Evolutionary conservation across 257 asterid species (phyloP), one percentile per base, ranked within the genome.

Genomic region (Agastache rugosa): DNA sequence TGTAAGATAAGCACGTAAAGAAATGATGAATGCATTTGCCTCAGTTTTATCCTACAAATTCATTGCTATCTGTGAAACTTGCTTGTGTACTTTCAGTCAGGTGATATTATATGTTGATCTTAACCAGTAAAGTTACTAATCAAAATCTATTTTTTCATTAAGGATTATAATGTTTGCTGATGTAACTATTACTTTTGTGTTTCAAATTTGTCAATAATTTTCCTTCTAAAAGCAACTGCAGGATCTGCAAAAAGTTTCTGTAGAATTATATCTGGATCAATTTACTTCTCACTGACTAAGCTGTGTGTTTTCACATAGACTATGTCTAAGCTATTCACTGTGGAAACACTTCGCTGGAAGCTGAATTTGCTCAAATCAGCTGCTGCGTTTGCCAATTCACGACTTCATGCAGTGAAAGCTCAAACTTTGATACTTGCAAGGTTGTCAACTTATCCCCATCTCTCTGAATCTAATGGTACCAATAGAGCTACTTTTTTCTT

Each of bases 351-450:
- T 70, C 42, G 56, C 6, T 91, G 96, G 95, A 89, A 84, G 87
- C 87, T 91, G 74, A 78, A 81, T 74, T 77, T 93, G 82, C 86
- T 93, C 27, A 86, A 91, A 79, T 85, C 96, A 58, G 97, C 88
- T 61, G 88, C 92, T 56, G 76, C 86, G 54, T 93, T 58, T 75
- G 87, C 91, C 72, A 93, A 88, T 80, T 93, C 97, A 69, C 91
- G 97, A 11, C 97, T 91, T 67, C 96, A 91, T 84, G 93, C 98
- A 59, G 92, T 93, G 75, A 93, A 83, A 85, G 90, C 96, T 83
- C 86, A 87, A 69, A 88, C 96, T 11, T 74, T 91, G 68, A 78
- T 93, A 70, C 92, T 93, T 70, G 84, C 89, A 44, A 88, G 98
- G 97, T 93, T 75, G 47, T 67, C 22, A 37, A 27, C 25, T 20